Evolutionary conservation across 768 basidiomycete genomes (phyloP), one percentile per base, ranked within the genome.

Genomic region (Mycena latifolia): DNA sequence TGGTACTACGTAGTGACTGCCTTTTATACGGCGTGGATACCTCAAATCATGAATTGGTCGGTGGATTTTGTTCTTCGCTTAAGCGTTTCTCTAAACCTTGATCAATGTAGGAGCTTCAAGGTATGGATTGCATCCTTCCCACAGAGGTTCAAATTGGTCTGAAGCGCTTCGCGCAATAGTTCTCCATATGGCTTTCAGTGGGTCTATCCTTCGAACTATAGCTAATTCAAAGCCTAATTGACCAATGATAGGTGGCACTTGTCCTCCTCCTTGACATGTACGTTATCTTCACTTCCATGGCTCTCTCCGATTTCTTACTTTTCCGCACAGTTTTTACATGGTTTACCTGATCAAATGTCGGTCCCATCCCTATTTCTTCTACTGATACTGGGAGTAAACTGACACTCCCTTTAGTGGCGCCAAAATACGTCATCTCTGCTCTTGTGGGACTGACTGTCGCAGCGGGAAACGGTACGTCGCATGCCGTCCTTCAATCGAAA

Each of bases 1-100:
- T 64, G 63, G 63, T 64, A 57, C 63, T 64, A 64, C 41, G 50
- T 64, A 15, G 63, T 64, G 18, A 39, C 25, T 5, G 63, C 55
- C n/a, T 52, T 56, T 12, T 47, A 64, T 17, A 57, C 63, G n/a
- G 63, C 55, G 10, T 64, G 63, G 63, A 8, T 51, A 6, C 47
- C 55, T 2, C 63, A 64, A 25, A 18, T 64, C 25, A 64, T 64
- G 63, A 33, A 64, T 35, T 64, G 63, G 63, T 64, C 0, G 20
- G 63, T 57, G 4, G 20, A 5, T 18, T 18, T 24, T 22, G 37
- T 5, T 41, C 25, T 10, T 22, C 1, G 10, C 37, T 24, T 2
- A 3, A 3, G 8, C 18, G 6, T 41, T 12, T 29, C 25, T 8
- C 29, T 8, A 45, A n/a, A 29, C 4, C 14, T 22, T 39, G 0